Percentiles rank a stretch among this genome's conserved stretches.
These are phyloP conservation scores for Fusarium acutatum DNA, from an alignment of 2,329 filamentous ascomycete species.

Conservation along the genomic window DNA sequence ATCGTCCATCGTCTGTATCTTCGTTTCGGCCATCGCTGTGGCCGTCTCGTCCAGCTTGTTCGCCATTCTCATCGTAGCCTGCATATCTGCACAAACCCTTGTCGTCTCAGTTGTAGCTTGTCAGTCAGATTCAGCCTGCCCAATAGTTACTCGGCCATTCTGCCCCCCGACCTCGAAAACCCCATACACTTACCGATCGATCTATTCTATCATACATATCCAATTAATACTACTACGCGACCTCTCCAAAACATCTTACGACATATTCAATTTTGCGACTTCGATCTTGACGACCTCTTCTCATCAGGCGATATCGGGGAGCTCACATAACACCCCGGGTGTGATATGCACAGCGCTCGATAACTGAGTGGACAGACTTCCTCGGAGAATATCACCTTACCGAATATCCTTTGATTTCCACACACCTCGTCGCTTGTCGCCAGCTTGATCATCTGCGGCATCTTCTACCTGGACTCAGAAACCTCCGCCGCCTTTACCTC, in stretches of 20 bases:
- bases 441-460: conserved; percentile 17
- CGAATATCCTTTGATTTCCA: conserved; percentile 24
- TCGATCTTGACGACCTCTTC: conserved; percentile 17
- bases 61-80: conserved; percentile 21
- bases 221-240: conserved; percentile 18
- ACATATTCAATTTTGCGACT: conserved; percentile 8
- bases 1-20: background rate
- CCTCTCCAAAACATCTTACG: background rate
- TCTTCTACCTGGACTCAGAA: background rate
- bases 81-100: conserved; percentile 18
- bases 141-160: conserved; percentile 19
- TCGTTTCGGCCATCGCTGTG: conserved; percentile 1
- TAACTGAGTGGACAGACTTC: conserved; percentile 33
- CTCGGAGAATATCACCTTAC: conserved; percentile 23
- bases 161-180: conserved; percentile 30
- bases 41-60: conserved; percentile 7
- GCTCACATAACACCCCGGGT: conserved; percentile 28
- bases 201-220: conserved; percentile 23
- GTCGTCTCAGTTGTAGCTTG: conserved; percentile 25
- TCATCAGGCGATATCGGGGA: conserved; percentile 17
- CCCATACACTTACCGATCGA: conserved; percentile 20
- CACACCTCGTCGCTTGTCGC: conserved; percentile 18
- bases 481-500: conserved; percentile 1
- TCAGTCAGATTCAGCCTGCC: conserved; percentile 22
- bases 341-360: conserved; percentile 32